A percentile compares a stretch with the other conserved stretches of the same genome.
Conservation (phyloP, 179 eudicot genomes). For the Beta macrorhiza region DNA sequence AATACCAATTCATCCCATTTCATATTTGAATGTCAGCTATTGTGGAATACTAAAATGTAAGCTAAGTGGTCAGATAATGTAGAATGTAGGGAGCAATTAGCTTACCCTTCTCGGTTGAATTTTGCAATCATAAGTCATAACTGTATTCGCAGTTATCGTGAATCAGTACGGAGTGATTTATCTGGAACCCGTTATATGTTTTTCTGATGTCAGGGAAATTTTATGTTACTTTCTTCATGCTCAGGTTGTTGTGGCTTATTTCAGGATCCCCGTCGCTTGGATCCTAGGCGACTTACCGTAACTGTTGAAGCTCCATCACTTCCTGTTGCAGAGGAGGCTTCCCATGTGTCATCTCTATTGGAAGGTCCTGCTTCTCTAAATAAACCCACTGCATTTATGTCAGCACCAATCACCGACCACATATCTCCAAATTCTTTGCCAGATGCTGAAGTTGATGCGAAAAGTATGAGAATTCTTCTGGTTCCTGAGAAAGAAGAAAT, state of each 20-base stretch:
- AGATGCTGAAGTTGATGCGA: conserved; percentile 39
- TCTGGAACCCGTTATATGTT: not conserved
- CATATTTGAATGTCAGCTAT: not conserved
- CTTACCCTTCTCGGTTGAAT: conserved; percentile 18
- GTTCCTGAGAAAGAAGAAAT: conserved; percentile 31
- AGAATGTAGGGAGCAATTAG: not conserved
- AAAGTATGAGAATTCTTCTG: conserved; percentile 20
- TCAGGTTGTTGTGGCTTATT: conserved; percentile 18
- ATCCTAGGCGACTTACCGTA: conserved; percentile 60
- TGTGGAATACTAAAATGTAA: not conserved
- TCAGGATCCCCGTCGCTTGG: conserved; percentile 98
- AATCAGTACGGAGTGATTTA: not conserved
- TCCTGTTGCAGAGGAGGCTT: conserved; percentile 47
- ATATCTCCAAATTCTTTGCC: conserved; percentile 29
- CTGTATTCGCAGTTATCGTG: not conserved
- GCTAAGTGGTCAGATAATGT: not conserved
- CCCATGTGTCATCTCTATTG: conserved; percentile 35
- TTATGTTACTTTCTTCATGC: not conserved
- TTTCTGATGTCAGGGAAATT: not conserved
- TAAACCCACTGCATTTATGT: conserved; percentile 31
- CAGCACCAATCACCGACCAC: conserved; percentile 38
- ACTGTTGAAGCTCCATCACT: conserved; percentile 51
- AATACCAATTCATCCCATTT: too few species aligned
- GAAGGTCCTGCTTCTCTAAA: conserved; percentile 37
- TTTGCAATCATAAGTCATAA: not conserved